Evolutionary conservation across 495 filamentous ascomycete genomes (phyloP).

Genomic region (Penicillium ucsense): DNA sequence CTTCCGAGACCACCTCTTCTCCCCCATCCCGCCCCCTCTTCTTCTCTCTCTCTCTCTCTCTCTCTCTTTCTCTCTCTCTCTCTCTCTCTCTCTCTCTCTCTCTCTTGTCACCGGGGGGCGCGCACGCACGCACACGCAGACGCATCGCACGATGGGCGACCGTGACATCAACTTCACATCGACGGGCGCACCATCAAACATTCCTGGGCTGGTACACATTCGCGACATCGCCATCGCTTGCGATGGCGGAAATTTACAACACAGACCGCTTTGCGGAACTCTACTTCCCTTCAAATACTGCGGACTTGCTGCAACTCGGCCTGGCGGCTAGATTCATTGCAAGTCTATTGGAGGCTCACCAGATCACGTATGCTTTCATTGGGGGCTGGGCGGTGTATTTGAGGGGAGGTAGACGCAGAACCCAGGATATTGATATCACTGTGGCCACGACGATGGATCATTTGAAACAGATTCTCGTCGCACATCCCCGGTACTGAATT

Average conservation of each 20-base stretch:
- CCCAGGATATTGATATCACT: constrained; percentile 15
- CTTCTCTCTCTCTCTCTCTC: not conserved
- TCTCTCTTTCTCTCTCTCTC: not conserved
- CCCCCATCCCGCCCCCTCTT: not conserved
- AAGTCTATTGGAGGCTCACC: constrained; percentile 11
- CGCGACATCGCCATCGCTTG: not conserved
- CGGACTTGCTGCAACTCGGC: constrained; percentile 14
- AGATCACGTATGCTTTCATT: constrained; percentile 16
- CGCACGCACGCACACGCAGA: no score
- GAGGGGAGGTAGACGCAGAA: constrained; percentile 11
- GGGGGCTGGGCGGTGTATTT: constrained; percentile 16
- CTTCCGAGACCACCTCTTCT: no score
- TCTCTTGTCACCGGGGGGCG: not conserved
- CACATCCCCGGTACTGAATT: constrained; percentile 10
- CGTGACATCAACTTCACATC: not conserved
- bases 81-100: not conserved
- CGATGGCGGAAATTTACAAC: constrained; percentile 18
- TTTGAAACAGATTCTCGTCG: constrained; percentile 13
- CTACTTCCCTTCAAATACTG: constrained; percentile 15
- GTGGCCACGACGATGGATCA: constrained; percentile 12
- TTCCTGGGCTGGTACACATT: not conserved
- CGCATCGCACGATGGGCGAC: constrained; percentile 4
- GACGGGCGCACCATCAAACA: constrained; percentile 2
- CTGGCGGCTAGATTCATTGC: constrained; percentile 14
- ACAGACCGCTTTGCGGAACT: constrained; percentile 17